Percentiles rank a stretch among this genome's conserved stretches.
Conservation (phyloP, 768 basidiomycete species). For the Russula olivacea region DNA sequence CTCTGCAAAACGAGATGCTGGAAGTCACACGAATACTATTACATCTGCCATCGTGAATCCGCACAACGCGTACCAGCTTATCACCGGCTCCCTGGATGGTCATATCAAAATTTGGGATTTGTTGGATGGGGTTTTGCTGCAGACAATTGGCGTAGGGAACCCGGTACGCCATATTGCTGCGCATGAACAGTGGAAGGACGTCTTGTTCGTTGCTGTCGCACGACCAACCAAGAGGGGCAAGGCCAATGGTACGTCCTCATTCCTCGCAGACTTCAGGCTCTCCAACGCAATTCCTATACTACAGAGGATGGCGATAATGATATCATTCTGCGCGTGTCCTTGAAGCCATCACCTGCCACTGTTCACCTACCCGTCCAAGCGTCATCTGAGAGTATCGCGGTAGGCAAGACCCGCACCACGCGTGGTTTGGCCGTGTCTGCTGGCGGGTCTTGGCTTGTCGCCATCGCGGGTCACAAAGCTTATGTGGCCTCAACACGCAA, state of each 20-base stretch:
- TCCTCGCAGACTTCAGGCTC: neutral
- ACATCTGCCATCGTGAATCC: slow-evolving; percentile 77
- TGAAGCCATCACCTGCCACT: slow-evolving; percentile 43
- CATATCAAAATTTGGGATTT: slow-evolving; percentile 90
- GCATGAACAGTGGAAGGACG: slow-evolving; percentile 61
- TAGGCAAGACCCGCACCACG: slow-evolving; percentile 65
- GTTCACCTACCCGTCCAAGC: slow-evolving; percentile 38
- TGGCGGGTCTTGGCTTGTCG: slow-evolving; percentile 73
- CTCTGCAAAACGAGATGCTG: slow-evolving; percentile 42
- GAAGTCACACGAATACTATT: slow-evolving; percentile 47
- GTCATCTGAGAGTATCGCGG: slow-evolving; percentile 44
- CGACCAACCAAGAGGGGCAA: slow-evolving; percentile 43
- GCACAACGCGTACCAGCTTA: slow-evolving; percentile 81
- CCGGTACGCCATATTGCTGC: slow-evolving; percentile 68
- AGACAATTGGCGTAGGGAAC: slow-evolving; percentile 63
- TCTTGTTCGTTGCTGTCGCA: slow-evolving; percentile 64
- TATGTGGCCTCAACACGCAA: slow-evolving; percentile 61
- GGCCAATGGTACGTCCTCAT: slow-evolving; percentile 27
- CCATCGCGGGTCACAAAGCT: slow-evolving; percentile 67
- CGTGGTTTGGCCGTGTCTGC: slow-evolving; percentile 66
- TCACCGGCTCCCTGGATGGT: slow-evolving; percentile 83
- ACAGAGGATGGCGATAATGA: slow-evolving; percentile 37
- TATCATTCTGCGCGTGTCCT: slow-evolving; percentile 56
- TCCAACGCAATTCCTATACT: neutral
- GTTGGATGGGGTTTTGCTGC: slow-evolving; percentile 72